phyloP scores from a whole-genome alignment of 2,329 filamentous ascomycete species.

The Capronia americana region DNA sequence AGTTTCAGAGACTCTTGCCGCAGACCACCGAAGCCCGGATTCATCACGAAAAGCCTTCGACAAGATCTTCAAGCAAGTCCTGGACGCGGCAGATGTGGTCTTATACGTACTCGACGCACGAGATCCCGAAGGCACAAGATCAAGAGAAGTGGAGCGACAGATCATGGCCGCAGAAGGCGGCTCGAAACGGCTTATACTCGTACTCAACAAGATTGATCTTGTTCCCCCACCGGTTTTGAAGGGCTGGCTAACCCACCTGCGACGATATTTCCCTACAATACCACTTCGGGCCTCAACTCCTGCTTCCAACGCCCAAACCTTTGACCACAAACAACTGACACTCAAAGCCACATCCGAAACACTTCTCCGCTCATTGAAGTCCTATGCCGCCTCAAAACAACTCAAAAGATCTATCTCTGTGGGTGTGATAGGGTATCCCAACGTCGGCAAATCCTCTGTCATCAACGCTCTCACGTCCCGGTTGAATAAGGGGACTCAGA shows the following conservation, averaged over 20 bases:
- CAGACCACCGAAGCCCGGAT: slow-evolving; percentile 52
- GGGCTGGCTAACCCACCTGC: slow-evolving; percentile 82
- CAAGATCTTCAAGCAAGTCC: slow-evolving; percentile 93
- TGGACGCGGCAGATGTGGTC: slow-evolving; percentile 87
- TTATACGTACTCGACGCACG: slow-evolving; percentile 92
- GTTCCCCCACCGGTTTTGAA: slow-evolving; percentile 82
- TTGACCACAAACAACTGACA: slow-evolving; percentile 89
- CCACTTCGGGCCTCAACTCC: slow-evolving; percentile 84
- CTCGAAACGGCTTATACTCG: slow-evolving; percentile 85
- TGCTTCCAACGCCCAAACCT: slow-evolving; percentile 84
- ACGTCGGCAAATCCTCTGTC: slow-evolving; percentile 94
- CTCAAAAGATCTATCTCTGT: slow-evolving; percentile 89
- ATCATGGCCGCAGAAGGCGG: slow-evolving; percentile 86
- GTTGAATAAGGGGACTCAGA: slow-evolving; percentile 65
- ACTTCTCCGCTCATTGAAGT: slow-evolving; percentile 87
- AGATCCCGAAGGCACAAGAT: slow-evolving; percentile 88
- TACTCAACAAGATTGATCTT: slow-evolving; percentile 95
- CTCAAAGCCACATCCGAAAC: slow-evolving; percentile 84
- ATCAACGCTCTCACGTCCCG: slow-evolving; percentile 89
- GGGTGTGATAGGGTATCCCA: slow-evolving; percentile 93
- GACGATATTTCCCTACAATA: slow-evolving; percentile 88
- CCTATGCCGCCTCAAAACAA: slow-evolving; percentile 80
- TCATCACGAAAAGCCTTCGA: slow-evolving; percentile 86
- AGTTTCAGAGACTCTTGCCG: slow-evolving; percentile 31
- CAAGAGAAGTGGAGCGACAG: slow-evolving; percentile 85